Evolutionary conservation across 139 green algal genomes (phyloP), one percentile per base, ranked within the genome.

Genomic region (Monoraphidium neglectum): DNA sequence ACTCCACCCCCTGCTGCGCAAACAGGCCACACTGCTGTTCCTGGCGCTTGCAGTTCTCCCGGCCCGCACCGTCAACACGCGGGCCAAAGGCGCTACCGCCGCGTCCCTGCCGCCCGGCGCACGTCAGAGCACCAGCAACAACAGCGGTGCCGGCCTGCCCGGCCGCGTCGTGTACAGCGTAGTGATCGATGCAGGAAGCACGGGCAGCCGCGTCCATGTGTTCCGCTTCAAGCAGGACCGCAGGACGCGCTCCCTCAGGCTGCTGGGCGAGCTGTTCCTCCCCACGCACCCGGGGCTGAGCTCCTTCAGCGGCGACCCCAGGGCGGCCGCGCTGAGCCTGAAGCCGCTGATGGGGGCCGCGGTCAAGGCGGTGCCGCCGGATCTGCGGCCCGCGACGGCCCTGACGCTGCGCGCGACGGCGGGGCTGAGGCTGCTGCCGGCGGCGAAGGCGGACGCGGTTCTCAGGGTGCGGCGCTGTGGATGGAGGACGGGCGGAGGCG

Each of bases 111-210:
- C n/a, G n/a, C n/a, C n/a, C n/a, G n/a, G n/a, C n/a, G n/a, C n/a
- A n/a, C n/a, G n/a, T n/a, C n/a, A n/a, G n/a, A n/a, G n/a, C n/a
- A n/a, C n/a, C n/a, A n/a, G n/a, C n/a, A n/a, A n/a, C n/a, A n/a
- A n/a, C n/a, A n/a, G n/a, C n/a, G n/a, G n/a, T n/a, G n/a, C n/a
- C n/a, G n/a, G n/a, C n/a, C n/a, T n/a, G n/a, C n/a, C n/a, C n/a
- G n/a, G n/a, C n/a, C n/a, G n/a, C n/a, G n/a, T 51, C 68, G 33
- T 68, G 12, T 99, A 93, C 67, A 92, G 93, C 16, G 85, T 99
- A 0, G 92, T 99, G 3, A 92, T 99, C 57, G 96, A 99, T 57
- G 96, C 96, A 18, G 96, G 96, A 30, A 96, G 87, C 83, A 99
- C 96, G 3, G 95, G 95, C 64, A 97, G 90, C 83, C 86, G 96